A percentile compares a stretch with the other conserved stretches of the same genome.
Conservation (phyloP, 345 rosid genomes). For the Gossypium stocksii region DNA sequence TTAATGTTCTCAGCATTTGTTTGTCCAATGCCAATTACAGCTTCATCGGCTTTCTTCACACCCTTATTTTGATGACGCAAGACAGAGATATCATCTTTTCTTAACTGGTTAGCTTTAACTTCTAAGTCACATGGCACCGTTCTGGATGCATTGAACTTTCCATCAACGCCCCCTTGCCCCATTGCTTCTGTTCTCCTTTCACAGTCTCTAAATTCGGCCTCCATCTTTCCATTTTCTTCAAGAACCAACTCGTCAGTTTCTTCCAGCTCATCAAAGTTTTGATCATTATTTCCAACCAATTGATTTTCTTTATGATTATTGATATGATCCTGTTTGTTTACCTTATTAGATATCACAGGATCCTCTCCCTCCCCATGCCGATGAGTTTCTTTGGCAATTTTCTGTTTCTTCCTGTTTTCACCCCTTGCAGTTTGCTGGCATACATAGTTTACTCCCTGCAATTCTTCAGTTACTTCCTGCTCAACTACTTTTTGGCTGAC, state of each 20-base stretch:
- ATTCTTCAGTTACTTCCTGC: conserved; percentile 36
- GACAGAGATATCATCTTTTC: conserved; percentile 19
- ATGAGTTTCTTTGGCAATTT: conserved; percentile 18
- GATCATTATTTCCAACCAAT: conserved; percentile 26
- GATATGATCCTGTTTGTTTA: conserved; percentile 19
- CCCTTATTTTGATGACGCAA: conserved; percentile 18
- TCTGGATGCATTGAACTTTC: conserved; percentile 21
- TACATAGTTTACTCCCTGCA: conserved; percentile 26
- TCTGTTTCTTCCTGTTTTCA: conserved; percentile 18
- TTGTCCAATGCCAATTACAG: conserved; percentile 25
- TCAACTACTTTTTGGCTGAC: conserved; percentile 36
- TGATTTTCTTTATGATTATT: conserved; percentile 22
- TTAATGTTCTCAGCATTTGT: conserved; percentile 27
- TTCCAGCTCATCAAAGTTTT: conserved; percentile 24
- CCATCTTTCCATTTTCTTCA: conserved; percentile 26
- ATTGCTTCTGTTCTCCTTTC: conserved; percentile 30
- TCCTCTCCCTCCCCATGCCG: conserved; percentile 17
- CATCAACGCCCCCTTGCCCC: conserved; percentile 15
- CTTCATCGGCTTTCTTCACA: conserved; percentile 19
- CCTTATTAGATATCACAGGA: conserved; percentile 16
- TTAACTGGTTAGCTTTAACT: conserved; percentile 13
- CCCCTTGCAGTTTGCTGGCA: conserved; percentile 21
- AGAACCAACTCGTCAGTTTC: conserved; percentile 22
- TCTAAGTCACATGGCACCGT: conserved; percentile 15
- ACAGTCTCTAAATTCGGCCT: conserved; percentile 18